Base-by-base conservation (phyloP, 306 rosid genomes). In the Prunus davidiana region DNA sequence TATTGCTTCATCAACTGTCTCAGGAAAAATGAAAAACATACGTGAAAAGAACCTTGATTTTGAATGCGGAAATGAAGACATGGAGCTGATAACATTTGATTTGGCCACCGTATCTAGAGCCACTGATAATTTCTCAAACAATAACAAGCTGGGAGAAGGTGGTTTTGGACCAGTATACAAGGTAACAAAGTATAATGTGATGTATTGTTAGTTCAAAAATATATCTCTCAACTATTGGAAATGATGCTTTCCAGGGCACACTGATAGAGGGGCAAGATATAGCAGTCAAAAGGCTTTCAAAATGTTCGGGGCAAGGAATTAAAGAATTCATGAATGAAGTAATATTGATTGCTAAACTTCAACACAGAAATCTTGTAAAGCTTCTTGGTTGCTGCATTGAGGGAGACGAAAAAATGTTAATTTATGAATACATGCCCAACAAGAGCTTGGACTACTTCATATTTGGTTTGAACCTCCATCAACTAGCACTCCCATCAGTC, bases 261-360 rank as follows among this genome's bases (percentile, higher is more conserved):
- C 77, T 89, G 28, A 12, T 4, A 69, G 79, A 84, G 79, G 91
- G 84, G 6, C 67, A 78, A 43, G 84, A 84, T 22, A 80, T 89
- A 58, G 91, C 94, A 4, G 89, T 86, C n/a, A 89, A 89, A 68
- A 50, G 94, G 43, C 90, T 87, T 58, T 78, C 87, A 57, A 72
- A n/a, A 13, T 46, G 82, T 14, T 81, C 89, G 2, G 84, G 86
- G 57, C 95, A 90, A 81, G 90, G 90, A 25, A 50, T 77, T 1
- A 60, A 81, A 2, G 92, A 90, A 49, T 90, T 88, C 85, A 79
- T 81, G 79, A 88, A 88, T 49, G 90, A 90, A 88, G 90, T 87
- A 1, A 32, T 22, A 73, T 71, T 84, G 34, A 86, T 90, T 18
- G 84, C 88, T 4, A 86, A 90, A 38, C 95, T 90, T 75, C 91